These are phyloP conservation scores for Paraphoma chrysanthemicola DNA, from an alignment of 2,329 filamentous ascomycete genomes.

Conservation along the genomic window DNA sequence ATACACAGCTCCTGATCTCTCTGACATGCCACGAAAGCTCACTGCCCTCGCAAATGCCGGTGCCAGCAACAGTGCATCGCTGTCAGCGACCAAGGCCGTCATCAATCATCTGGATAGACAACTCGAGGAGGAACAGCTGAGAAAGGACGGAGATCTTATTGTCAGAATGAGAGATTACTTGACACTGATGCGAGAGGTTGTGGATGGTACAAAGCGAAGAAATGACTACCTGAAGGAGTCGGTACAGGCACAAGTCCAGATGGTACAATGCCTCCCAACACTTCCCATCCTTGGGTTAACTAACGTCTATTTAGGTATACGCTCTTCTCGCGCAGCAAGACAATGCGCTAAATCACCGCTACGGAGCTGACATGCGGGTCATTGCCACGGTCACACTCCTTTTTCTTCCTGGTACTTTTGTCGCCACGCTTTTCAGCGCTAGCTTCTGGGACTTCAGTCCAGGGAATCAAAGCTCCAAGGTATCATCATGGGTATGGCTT, in stretches of 20 bases:
- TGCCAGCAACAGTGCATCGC: constrained; percentile 2
- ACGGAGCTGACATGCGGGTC: constrained; percentile 30
- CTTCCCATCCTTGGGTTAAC: no score
- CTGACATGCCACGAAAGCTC: constrained; percentile 5
- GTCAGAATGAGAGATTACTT: constrained; percentile 1
- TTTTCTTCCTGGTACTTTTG: constrained; percentile 29
- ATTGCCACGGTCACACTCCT: constrained; percentile 28
- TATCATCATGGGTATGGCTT: constrained; percentile 19
- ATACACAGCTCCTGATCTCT: background rate
- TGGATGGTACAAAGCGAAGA: background rate
- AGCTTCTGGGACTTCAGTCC: constrained; percentile 21
- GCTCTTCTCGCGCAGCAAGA: constrained; percentile 23
- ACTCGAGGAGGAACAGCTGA: background rate
- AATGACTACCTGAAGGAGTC: constrained; percentile 11
- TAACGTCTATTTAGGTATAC: constrained; percentile 15
- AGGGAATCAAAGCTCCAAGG: constrained; percentile 2
- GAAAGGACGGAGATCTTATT: background rate
- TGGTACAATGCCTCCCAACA: background rate
- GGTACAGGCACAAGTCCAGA: constrained; percentile 6
- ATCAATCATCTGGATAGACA: background rate
- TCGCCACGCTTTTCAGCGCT: constrained; percentile 23
- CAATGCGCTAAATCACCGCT: constrained; percentile 23
- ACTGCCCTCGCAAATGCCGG: constrained; percentile 8
- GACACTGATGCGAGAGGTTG: constrained; percentile 3
- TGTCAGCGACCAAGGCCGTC: background rate